Evolutionary conservation across 2,329 filamentous ascomycete genomes (phyloP).

Genomic region (Xylariaceae sp.): DNA sequence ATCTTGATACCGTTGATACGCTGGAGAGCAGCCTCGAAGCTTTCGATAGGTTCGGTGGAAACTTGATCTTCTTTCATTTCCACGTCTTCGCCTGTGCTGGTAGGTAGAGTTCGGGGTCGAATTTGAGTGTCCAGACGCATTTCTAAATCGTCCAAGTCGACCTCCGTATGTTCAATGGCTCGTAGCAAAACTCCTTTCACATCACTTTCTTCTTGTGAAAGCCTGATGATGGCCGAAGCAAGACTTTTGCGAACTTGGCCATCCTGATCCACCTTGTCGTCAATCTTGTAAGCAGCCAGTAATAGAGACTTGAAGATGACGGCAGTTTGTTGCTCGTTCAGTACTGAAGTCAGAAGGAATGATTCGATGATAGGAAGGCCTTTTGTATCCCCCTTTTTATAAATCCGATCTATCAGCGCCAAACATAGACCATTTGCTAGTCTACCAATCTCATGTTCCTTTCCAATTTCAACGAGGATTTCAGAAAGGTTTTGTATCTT

Average conservation of each 20-base stretch:
- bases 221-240: constrained; percentile 60
- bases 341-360: constrained; percentile 54
- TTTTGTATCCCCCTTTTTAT: constrained; percentile 53
- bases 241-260: constrained; percentile 58
- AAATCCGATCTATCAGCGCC: constrained; percentile 57
- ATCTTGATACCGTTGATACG: constrained; percentile 25
- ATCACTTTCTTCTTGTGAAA: constrained; percentile 56
- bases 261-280: constrained; percentile 49
- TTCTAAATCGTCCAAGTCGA: constrained; percentile 72
- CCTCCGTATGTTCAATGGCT: constrained; percentile 61
- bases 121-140: constrained; percentile 69
- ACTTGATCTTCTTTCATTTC: constrained; percentile 38
- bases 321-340: constrained; percentile 60
- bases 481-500: constrained; percentile 57
- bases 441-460: constrained; percentile 64
- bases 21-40: constrained; percentile 21
- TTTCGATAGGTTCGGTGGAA: constrained; percentile 12
- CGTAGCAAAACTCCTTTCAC: constrained; percentile 61
- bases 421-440: constrained; percentile 69
- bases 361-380: constrained; percentile 57
- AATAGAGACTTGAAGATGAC: constrained; percentile 64
- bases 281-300: constrained; percentile 53
- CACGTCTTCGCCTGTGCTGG: constrained; percentile 44
- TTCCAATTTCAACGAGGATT: constrained; percentile 57
- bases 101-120: constrained; percentile 51